phyloP scores from a whole-genome alignment of 345 rosid genomes.

The Syzygium grande region DNA sequence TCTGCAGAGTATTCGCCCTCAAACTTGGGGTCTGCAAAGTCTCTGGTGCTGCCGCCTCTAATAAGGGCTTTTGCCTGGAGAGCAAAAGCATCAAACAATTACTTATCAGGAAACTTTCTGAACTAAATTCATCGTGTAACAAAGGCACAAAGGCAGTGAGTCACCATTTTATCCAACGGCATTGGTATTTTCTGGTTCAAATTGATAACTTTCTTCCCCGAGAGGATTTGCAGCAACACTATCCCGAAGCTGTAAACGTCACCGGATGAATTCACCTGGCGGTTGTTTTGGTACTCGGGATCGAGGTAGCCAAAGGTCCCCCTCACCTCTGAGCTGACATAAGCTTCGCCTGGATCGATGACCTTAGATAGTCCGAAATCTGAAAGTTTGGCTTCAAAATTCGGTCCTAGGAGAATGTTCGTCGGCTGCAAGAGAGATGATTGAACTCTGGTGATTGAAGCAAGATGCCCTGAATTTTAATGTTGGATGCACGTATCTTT shows the following conservation, averaged over 20 bases:
- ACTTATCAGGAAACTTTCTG: background rate
- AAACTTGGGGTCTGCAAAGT: conserved; percentile 37
- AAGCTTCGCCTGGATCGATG: conserved; percentile 21
- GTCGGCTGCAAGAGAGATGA: conserved; percentile 26
- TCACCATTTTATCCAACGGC: conserved; percentile 34
- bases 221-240: conserved; percentile 40
- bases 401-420: conserved; percentile 40
- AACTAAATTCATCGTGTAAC: background rate
- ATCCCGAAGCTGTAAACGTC: conserved; percentile 48
- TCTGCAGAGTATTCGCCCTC: conserved; percentile 32
- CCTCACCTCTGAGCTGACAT: conserved; percentile 43
- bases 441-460: background rate
- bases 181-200: conserved; percentile 29
- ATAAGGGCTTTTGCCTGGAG: conserved; percentile 34
- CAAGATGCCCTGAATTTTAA: background rate
- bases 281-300: conserved; percentile 26
- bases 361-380: conserved; percentile 47
- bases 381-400: conserved; percentile 45
- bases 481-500: background rate
- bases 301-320: conserved; percentile 46
- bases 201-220: conserved; percentile 38
- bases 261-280: conserved; percentile 26
- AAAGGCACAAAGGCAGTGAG: background rate
- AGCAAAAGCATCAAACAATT: background rate
- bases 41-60: conserved; percentile 19